phyloP scores from a whole-genome alignment of 129 eudicot species.

The Flaveria ramosissima region DNA sequence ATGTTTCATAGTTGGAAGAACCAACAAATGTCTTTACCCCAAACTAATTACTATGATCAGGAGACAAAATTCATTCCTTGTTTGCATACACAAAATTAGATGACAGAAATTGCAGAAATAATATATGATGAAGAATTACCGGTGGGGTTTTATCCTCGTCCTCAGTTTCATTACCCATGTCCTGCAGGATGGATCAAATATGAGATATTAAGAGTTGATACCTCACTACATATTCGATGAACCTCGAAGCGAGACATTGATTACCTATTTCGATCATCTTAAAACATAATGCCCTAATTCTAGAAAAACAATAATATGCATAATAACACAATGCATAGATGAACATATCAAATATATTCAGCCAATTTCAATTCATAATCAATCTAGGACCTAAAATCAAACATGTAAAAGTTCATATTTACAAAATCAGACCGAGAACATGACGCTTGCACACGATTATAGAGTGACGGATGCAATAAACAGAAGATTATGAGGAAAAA shows the following conservation, averaged over 20 bases:
- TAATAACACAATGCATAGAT: neutral
- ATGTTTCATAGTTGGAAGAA: neutral
- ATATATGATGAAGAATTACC: slow-evolving; percentile 18
- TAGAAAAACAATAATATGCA: neutral
- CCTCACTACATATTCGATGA: neutral
- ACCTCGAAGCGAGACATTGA: neutral
- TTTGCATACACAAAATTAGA: neutral
- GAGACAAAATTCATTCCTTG: neutral
- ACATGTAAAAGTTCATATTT: too few relatives aligned
- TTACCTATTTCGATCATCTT: neutral
- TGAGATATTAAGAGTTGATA: neutral
- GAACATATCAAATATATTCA: neutral
- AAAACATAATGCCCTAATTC: neutral
- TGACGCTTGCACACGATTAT: neutral
- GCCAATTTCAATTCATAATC: neutral
- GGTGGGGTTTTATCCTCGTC: slow-evolving; percentile 20
- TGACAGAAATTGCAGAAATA: neutral
- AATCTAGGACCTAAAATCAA: neutral
- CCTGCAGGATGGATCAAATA: slow-evolving; percentile 17
- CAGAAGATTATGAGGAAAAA: neutral
- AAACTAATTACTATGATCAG: neutral
- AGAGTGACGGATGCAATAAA: neutral
- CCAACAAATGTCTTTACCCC: neutral
- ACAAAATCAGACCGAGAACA: neutral
- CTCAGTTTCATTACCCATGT: slow-evolving; percentile 26